Percentiles rank a stretch among this genome's conserved stretches.
These are phyloP conservation scores for Dictyostelium firmibasis DNA, from an alignment of 78 protist species.

Conservation along the genomic window DNA sequence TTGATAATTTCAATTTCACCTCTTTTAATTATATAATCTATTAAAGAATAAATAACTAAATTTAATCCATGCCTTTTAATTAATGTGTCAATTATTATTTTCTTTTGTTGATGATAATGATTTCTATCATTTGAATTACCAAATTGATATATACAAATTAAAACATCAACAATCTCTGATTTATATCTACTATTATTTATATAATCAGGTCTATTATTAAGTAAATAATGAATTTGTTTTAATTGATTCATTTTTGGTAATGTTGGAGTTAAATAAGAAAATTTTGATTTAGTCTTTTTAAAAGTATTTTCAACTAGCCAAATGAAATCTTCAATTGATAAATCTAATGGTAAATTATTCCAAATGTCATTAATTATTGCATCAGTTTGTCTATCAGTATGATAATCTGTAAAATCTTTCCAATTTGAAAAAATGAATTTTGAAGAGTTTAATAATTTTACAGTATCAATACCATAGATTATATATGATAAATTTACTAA, in stretches of 20 bases:
- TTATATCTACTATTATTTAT: not conserved
- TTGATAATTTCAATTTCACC: not conserved
- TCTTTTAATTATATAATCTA: not conserved
- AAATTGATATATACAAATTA: not conserved
- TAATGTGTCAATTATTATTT: not conserved
- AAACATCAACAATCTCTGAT: not conserved
- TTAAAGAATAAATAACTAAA: not conserved
- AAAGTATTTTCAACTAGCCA: not conserved
- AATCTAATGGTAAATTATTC: not conserved
- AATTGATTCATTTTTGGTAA: not conserved
- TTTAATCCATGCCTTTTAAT: not conserved
- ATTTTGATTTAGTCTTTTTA: not conserved
- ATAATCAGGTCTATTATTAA: not conserved
- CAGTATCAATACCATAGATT: not conserved
- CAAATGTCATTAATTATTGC: not conserved
- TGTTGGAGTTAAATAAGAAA: not conserved
- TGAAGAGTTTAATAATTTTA: not conserved
- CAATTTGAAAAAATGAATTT: not conserved
- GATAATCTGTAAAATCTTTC: not conserved
- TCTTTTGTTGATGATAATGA: not conserved
- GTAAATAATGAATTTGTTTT: not conserved
- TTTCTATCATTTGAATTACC: not conserved
- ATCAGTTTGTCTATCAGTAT: not conserved
- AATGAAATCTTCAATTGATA: not conserved
- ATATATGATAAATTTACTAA: not conserved